Evolutionary conservation across 495 filamentous ascomycete genomes (phyloP), one percentile per base, ranked within the genome.

Genomic region (Trichocladium antarcticum): DNA sequence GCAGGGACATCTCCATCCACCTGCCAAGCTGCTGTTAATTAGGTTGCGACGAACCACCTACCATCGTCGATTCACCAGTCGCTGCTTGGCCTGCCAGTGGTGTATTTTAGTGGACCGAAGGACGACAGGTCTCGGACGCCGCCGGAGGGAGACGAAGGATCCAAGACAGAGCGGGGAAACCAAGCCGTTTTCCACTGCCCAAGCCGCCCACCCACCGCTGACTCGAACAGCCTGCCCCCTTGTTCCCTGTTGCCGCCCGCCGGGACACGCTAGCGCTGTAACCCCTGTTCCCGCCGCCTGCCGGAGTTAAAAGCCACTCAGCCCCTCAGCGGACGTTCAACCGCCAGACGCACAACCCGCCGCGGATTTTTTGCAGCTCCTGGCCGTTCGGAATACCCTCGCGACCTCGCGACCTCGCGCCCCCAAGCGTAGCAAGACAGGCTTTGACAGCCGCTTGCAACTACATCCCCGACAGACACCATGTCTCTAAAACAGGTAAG

Each of bases 401-500:
- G 11, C 15, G 42, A 21, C 35, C 3, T 12, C 24, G 6, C 10
- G 5, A 10, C 5, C 32, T 43, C 24, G 36, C 31, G 43, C 20
- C 45, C 19, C 42, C 42, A 38, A 51, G 39, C 14, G 35, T 37
- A 11, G 45, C 51, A 49, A 37, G 32, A 42, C 36, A 37, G 49
- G 49, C 49, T 51, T 56, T 49, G 53, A 56, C 37, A 56, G 53
- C 44, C 48, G n/a, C 22, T 44, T 42, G 37, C 38, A 45, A 24
- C 45, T 53, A 37, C 39, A 40, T 47, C 51, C 21, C 45, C 46
- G 57, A n/a, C 49, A 54, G 49, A 29, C 58, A 65, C 60, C 56
- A 82, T 87, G 83, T 87, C 83, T 58, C 63, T 87, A 63, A 87
- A 87, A 65, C 82, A 86, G 75, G 83, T 86, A 32, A 10, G 12